These are phyloP conservation scores for Pseudomicrostroma phylloplanum DNA, from an alignment of 1,284 basidiomycete genomes.

Conservation along the genomic window DNA sequence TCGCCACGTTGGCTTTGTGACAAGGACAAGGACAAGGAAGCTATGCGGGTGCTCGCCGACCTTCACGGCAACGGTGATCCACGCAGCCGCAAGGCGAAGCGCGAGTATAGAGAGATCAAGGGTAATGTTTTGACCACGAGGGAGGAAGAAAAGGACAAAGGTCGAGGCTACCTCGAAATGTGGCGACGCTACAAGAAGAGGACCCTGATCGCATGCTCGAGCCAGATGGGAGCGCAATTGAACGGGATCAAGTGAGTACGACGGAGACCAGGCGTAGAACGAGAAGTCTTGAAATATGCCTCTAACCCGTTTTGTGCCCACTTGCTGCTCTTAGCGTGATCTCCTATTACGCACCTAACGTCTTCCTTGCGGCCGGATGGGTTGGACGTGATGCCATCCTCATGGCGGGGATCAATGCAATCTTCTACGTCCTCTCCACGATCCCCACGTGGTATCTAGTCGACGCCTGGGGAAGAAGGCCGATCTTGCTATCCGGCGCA, in stretches of 20 bases:
- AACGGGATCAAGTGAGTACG: constrained; percentile 32
- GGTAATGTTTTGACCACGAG: constrained; percentile 56
- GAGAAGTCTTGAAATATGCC: background rate
- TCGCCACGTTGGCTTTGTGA: constrained; percentile 94
- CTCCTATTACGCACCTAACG: constrained; percentile 70
- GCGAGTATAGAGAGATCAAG: constrained; percentile 88
- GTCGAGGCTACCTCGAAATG: constrained; percentile 54
- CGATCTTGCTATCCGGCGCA: constrained; percentile 87
- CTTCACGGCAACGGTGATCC: constrained; percentile 74
- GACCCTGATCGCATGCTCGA: constrained; percentile 92
- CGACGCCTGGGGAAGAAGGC: constrained; percentile 80
- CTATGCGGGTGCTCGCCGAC: constrained; percentile 80
- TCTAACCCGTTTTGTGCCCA: background rate
- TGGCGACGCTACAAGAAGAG: constrained; percentile 82
- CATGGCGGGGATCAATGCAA: constrained; percentile 72
- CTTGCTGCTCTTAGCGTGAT: constrained; percentile 59
- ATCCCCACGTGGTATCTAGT: constrained; percentile 80
- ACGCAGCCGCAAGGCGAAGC: constrained; percentile 65
- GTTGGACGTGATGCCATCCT: constrained; percentile 90
- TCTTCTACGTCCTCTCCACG: constrained; percentile 62
- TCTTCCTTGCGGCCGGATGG: constrained; percentile 74
- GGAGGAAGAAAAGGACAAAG: constrained; percentile 5
- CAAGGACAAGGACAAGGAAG: constrained; percentile 74
- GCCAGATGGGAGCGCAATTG: constrained; percentile 90
- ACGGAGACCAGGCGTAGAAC: background rate